Conservation (phyloP, 225 moss, liverwort and hornwort species). For the Asterella californica region DNA sequence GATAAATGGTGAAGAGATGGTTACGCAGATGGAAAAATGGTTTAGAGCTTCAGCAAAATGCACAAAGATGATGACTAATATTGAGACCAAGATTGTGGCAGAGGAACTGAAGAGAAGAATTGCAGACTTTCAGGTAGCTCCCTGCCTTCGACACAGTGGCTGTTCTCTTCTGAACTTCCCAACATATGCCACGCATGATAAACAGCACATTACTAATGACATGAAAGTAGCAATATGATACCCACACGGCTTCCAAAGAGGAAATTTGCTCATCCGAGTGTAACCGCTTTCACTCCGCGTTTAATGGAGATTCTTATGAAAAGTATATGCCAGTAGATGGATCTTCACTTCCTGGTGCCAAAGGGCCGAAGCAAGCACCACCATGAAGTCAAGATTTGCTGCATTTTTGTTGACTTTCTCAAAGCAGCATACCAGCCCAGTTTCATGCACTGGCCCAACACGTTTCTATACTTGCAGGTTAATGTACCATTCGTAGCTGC, state of each 20-base stretch:
- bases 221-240: too few relatives aligned
- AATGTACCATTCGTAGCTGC: constrained; percentile 62
- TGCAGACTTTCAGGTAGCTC: constrained; percentile 47
- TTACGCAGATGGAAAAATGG: constrained; percentile 59
- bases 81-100: constrained; percentile 42
- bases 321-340: too few relatives aligned
- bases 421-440: neutral
- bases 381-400: neutral
- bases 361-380: neutral
- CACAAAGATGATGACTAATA: constrained; percentile 46
- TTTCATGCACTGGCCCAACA: neutral
- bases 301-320: too few relatives aligned
- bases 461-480: constrained; percentile 27
- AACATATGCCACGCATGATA: neutral
- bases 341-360: neutral
- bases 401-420: too few relatives aligned
- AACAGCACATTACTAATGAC: neutral
- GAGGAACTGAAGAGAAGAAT: constrained; percentile 41
- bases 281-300: too few relatives aligned
- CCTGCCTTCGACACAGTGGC: neutral
- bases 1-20: constrained; percentile 50
- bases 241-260: too few relatives aligned
- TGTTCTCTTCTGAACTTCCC: neutral
- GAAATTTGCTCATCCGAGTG: neutral
- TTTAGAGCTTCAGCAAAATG: constrained; percentile 49